Percentiles rank a stretch among this genome's conserved stretches.
Evolutionary conservation across 768 basidiomycete species (phyloP).

Genomic region (Hygrophorus pudorinus): DNA sequence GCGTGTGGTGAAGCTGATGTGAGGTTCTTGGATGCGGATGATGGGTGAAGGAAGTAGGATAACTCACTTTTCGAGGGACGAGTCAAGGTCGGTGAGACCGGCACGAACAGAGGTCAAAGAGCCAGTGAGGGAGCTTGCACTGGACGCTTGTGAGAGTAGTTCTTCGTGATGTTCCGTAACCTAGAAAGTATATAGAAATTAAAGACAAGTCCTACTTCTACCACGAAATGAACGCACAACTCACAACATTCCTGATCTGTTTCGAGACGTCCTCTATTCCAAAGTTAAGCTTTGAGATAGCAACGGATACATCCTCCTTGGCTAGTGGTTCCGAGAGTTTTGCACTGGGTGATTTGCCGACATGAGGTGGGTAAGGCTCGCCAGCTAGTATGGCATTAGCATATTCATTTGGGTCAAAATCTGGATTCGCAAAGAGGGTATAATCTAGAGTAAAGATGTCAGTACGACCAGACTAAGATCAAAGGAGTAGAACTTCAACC

Average conservation of each 20-base stretch:
- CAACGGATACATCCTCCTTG: slow-evolving; percentile 83
- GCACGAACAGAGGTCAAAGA: slow-evolving; percentile 57
- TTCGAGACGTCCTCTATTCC: slow-evolving; percentile 88
- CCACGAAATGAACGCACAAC: slow-evolving; percentile 16
- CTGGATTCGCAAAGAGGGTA: slow-evolving; percentile 56
- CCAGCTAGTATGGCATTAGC: slow-evolving; percentile 86
- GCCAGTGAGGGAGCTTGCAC: slow-evolving; percentile 58
- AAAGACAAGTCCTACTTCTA: slow-evolving; percentile 4
- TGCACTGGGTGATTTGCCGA: slow-evolving; percentile 20
- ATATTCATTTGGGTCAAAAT: slow-evolving; percentile 85
- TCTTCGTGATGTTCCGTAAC: slow-evolving; percentile 78
- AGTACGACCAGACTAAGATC: background rate
- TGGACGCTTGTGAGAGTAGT: slow-evolving; percentile 73
- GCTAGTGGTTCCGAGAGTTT: slow-evolving; percentile 42
- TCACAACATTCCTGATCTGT: slow-evolving; percentile 78
- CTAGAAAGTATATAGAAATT: slow-evolving; percentile 32
- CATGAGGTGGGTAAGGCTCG: slow-evolving; percentile 48
- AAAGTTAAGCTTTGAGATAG: slow-evolving; percentile 78
- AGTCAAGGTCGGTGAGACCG: slow-evolving; percentile 65
- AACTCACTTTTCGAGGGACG: slow-evolving; percentile 66
- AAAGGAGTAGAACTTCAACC: background rate
- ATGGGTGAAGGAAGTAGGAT: background rate
- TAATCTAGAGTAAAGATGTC: slow-evolving; percentile 41
- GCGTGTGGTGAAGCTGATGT: background rate
- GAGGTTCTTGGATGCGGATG: background rate